Percentiles rank a stretch among this genome's conserved stretches.
Conservation (phyloP, 495 filamentous ascomycete species). For the Neurospora sublineolata region DNA sequence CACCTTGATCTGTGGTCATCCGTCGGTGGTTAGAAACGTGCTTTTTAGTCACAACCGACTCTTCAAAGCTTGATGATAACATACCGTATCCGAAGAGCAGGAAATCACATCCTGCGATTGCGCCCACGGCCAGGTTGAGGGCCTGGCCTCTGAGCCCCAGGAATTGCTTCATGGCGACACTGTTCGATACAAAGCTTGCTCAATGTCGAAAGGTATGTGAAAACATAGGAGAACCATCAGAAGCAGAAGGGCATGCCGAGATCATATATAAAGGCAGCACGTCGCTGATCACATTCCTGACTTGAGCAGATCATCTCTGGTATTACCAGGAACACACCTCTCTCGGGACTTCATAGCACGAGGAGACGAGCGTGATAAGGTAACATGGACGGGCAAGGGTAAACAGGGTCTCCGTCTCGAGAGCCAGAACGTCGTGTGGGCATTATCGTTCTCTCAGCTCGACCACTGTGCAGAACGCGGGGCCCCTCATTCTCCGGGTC, state of each 20-base stretch:
- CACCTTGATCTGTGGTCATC: constrained; percentile 31
- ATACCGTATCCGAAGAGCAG: constrained; percentile 39
- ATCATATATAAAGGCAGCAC: background rate
- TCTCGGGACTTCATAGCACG: background rate
- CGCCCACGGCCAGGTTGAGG: constrained; percentile 56
- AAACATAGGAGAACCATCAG: background rate
- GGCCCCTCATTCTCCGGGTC: background rate
- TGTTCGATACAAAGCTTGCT: background rate
- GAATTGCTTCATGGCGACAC: constrained; percentile 32
- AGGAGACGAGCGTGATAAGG: background rate
- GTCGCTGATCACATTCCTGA: background rate
- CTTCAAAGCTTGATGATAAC: background rate
- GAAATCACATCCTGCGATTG: constrained; percentile 63
- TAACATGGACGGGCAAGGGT: background rate
- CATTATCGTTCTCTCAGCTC: background rate
- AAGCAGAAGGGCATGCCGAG: background rate
- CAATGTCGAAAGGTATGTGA: background rate
- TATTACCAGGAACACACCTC: background rate
- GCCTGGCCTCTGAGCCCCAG: constrained; percentile 55
- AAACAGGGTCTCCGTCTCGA: background rate
- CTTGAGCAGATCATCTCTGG: background rate
- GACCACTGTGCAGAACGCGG: background rate
- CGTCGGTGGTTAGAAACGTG: background rate
- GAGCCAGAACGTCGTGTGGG: background rate
- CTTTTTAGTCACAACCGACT: background rate